phyloP scores from a whole-genome alignment of 2,329 filamentous ascomycete genomes.

The Aschersonia sp. region DNA sequence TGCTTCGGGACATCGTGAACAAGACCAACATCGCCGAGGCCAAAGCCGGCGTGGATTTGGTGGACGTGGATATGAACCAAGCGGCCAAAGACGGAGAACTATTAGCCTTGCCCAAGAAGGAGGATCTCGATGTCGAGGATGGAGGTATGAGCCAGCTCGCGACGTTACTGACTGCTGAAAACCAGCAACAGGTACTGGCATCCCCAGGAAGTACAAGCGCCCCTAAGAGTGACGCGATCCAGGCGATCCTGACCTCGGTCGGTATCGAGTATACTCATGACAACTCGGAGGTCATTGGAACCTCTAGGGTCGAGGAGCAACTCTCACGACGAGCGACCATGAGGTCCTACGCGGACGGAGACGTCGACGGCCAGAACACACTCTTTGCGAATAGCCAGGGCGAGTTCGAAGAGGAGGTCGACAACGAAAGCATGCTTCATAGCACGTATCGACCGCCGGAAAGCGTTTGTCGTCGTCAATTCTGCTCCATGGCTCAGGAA shows the following conservation, averaged over 20 bases:
- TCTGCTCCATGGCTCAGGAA: conserved; percentile 75
- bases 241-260: conserved; percentile 75
- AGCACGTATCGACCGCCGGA: conserved; percentile 55
- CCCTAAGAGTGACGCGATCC: conserved; percentile 56
- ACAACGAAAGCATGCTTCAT: conserved; percentile 16
- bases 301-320: conserved; percentile 78
- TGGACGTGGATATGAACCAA: conserved; percentile 59
- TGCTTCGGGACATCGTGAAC: conserved; percentile 92
- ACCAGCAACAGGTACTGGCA: conserved; percentile 24
- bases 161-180: conserved; percentile 29
- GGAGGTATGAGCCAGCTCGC: conserved; percentile 63
- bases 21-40: conserved; percentile 96
- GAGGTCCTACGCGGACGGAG: conserved; percentile 27
- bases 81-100: conserved; percentile 38
- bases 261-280: conserved; percentile 95
- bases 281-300: conserved; percentile 88
- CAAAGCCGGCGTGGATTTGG: conserved; percentile 66
- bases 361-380: conserved; percentile 34
- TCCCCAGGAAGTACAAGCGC: conserved; percentile 19
- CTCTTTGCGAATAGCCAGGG: conserved; percentile 42
- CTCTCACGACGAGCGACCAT: conserved; percentile 65
- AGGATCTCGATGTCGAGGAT: conserved; percentile 41
- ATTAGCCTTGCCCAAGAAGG: conserved; percentile 26
- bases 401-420: conserved; percentile 9
- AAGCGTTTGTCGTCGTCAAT: conserved; percentile 65